Evolutionary conservation across 441 rosid genomes (phyloP).

Genomic region (Corymbia citriodora): DNA sequence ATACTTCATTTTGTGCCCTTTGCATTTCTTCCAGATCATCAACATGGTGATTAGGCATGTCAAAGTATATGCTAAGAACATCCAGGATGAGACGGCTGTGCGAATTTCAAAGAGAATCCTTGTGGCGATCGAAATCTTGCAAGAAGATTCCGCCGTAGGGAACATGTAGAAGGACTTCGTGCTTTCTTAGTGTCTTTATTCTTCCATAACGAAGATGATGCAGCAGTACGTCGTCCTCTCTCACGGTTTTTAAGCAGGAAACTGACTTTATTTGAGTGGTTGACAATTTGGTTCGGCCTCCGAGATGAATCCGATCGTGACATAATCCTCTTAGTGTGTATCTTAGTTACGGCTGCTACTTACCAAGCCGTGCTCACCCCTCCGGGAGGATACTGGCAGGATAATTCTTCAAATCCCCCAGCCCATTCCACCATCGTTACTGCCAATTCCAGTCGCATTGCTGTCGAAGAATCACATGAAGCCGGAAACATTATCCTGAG

Average conservation of each 20-base stretch:
- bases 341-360: background rate
- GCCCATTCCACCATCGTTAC: background rate
- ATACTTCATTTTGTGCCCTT: background rate
- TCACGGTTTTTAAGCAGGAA: background rate
- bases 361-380: background rate
- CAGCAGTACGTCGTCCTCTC: background rate
- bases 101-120: background rate
- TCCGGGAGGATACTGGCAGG: background rate
- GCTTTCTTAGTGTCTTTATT: too few species aligned
- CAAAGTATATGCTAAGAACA: background rate
- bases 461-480: background rate
- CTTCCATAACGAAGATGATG: too few species aligned
- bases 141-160: too few species aligned
- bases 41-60: background rate
- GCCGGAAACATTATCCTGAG: background rate
- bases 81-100: background rate
- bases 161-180: too few species aligned
- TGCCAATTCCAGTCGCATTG: background rate
- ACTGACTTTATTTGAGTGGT: background rate
- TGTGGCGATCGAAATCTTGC: background rate
- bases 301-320: rapidly evolving
- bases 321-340: background rate
- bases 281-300: rapidly evolving
- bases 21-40: background rate
- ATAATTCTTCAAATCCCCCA: background rate